A percentile compares a stretch with the other conserved stretches of the same genome.
Evolutionary conservation across 2,329 filamentous ascomycete species (phyloP).

Genomic region (Colletotrichum falcatum): DNA sequence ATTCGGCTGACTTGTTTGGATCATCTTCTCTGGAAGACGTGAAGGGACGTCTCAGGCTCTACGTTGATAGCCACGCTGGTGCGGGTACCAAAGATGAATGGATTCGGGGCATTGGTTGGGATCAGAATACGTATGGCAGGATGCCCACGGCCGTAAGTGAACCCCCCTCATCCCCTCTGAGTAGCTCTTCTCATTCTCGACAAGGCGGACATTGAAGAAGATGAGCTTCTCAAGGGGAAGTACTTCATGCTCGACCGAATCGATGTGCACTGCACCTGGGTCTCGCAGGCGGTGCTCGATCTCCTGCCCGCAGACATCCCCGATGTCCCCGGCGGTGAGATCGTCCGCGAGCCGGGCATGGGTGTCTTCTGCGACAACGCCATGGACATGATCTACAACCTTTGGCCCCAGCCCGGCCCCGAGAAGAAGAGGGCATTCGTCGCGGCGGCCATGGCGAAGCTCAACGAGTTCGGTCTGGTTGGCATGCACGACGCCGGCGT

Average conservation of each 20-base stretch:
- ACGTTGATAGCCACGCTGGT: constrained; percentile 61
- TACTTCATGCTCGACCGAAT: constrained; percentile 78
- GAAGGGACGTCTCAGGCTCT: constrained; percentile 62
- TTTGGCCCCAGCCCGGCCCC: constrained; percentile 68
- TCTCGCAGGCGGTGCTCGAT: constrained; percentile 72
- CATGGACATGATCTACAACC: constrained; percentile 69
- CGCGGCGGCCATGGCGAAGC: constrained; percentile 68
- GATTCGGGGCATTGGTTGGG: constrained; percentile 78
- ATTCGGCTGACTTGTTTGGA: constrained; percentile 74
- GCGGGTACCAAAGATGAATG: constrained; percentile 68
- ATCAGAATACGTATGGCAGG: constrained; percentile 72
- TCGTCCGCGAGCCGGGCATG: constrained; percentile 69
- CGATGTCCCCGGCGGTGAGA: constrained; percentile 72
- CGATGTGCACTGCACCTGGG: constrained; percentile 78
- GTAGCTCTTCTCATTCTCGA: neutral
- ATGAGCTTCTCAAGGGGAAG: constrained; percentile 62
- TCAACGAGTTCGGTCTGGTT: constrained; percentile 75
- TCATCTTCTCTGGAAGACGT: constrained; percentile 67
- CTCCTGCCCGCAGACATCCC: constrained; percentile 66
- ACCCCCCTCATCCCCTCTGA: neutral
- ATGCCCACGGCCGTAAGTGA: constrained; percentile 73
- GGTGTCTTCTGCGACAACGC: constrained; percentile 82
- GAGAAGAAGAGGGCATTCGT: constrained; percentile 67
- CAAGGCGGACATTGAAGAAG: constrained; percentile 62
- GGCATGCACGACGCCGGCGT: constrained; percentile 78